A percentile compares a stretch with the other conserved stretches of the same genome.
phyloP scores from a whole-genome alignment of 2,329 filamentous ascomycete genomes.

The Fusarium coicis region DNA sequence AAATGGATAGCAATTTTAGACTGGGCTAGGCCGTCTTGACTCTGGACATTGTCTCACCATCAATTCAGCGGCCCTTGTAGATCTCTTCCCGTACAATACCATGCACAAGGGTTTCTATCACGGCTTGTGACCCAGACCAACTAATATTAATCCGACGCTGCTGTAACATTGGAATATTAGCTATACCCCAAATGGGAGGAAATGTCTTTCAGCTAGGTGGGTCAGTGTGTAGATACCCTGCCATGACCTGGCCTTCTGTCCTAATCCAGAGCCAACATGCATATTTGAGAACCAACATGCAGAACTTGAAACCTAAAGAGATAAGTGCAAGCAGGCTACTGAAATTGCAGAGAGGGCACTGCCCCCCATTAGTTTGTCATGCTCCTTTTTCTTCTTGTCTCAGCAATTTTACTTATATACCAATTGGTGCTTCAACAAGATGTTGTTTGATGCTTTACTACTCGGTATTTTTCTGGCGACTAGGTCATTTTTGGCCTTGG shows the following conservation, averaged over 20 bases:
- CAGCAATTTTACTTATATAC: background rate
- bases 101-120: background rate
- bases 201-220: background rate
- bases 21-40: fast-evolving
- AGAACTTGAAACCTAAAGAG: background rate
- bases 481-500: fast-evolving
- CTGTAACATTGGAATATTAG: background rate
- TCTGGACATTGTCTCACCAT: background rate
- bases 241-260: background rate
- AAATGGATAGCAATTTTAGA: background rate
- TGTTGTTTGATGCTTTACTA: background rate
- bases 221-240: background rate
- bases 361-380: fast-evolving
- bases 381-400: background rate
- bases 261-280: background rate
- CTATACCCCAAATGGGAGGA: background rate
- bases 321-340: background rate
- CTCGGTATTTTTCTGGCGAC: fast-evolving
- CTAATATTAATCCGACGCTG: background rate
- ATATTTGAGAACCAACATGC: background rate
- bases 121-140: fast-evolving
- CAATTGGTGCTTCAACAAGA: background rate
- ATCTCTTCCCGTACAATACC: fast-evolving
- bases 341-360: background rate
- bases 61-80: fast-evolving